Percentiles rank a stretch among this genome's conserved stretches.
phyloP scores from a whole-genome alignment of 129 eudicot species.

The Helianthus annuus region DNA sequence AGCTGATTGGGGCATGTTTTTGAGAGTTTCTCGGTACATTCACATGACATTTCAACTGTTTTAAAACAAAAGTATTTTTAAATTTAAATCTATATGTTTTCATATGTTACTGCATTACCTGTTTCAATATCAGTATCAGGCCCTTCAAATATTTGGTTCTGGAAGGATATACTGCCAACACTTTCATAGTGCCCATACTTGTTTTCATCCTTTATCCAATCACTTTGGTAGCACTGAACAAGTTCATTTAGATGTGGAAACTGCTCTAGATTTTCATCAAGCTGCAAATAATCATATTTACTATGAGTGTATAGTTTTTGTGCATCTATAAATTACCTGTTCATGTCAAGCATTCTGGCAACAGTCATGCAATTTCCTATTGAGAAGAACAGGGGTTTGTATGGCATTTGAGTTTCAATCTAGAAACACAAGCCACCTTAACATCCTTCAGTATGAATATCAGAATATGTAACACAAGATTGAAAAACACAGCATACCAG shows the following conservation, averaged over 20 bases:
- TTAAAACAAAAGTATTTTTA: neutral
- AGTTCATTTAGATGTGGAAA: conserved; percentile 98
- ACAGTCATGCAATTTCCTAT: conserved; percentile 13
- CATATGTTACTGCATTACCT: conserved; percentile 46
- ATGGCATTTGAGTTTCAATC: conserved; percentile 17
- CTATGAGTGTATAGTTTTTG: conserved; percentile 5
- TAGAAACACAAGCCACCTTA: conserved; percentile 23
- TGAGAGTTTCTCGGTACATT: conserved; percentile 14
- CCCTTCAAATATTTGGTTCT: conserved; percentile 94
- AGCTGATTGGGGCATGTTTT: too few species aligned
- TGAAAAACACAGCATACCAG: conserved; percentile 44
- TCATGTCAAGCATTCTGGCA: conserved; percentile 10
- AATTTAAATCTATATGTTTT: conserved; percentile 7
- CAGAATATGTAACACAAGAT: neutral
- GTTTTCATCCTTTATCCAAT: conserved; percentile 91
- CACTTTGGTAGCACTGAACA: conserved; percentile 91
- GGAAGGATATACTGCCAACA: conserved; percentile 66
- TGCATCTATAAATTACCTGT: conserved; percentile 7
- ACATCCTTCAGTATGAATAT: conserved; percentile 11
- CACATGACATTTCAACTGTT: neutral
- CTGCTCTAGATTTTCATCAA: conserved; percentile 95
- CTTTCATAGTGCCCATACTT: conserved; percentile 98
- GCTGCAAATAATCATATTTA: conserved; percentile 47
- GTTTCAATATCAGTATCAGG: conserved; percentile 98
- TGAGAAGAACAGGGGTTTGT: conserved; percentile 1